Evolutionary conservation across 768 basidiomycete species (phyloP), one percentile per base, ranked within the genome.

Genomic region (Crucibulum laeve): DNA sequence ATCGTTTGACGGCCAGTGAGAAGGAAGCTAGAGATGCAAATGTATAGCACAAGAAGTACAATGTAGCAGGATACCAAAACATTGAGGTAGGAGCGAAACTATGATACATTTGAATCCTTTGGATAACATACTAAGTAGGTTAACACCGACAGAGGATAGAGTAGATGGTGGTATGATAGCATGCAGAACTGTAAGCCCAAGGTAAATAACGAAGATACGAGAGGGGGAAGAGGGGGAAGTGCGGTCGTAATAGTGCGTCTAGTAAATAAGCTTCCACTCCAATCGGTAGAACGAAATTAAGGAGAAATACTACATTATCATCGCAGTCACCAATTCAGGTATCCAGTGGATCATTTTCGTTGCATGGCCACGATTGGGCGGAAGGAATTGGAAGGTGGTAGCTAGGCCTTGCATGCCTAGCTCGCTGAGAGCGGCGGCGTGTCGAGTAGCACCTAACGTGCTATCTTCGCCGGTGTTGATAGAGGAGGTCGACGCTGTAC

Each of bases 321-420:
- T 69, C 35, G 63, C 53, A 37, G 54, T 45, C 18, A 72, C 62
- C 44, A 72, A 50, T 38, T 52, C 74, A 24, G 84, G 81, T 46
- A 89, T 87, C 84, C 85, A 90, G 43, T 80, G 76, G 47, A 87
- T 74, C 68, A 88, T 76, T 54, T 74, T 79, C 40, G 78, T 74
- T 47, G 78, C 80, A 19, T 76, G 71, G 14, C 70, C 71, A 37
- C 74, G 71, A 46, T 65, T 60, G 14, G 75, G 65, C 3, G 82
- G 71, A 25, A 88, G 60, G 66, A 91, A 91, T 47, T 77, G 71
- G 68, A 87, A 84, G 53, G 70, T 81, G 49, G 71, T 81, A n/a
- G 79, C 77, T 2, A 92, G 67, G 5, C 88, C 88, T 47, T 76
- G 75, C 87, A 91, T 88, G 22, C 70, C 69, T 42, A 84, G 58